Base-by-base conservation (phyloP, 352 stramenopile genomes). In the Hyphochytrium catenoides region DNA sequence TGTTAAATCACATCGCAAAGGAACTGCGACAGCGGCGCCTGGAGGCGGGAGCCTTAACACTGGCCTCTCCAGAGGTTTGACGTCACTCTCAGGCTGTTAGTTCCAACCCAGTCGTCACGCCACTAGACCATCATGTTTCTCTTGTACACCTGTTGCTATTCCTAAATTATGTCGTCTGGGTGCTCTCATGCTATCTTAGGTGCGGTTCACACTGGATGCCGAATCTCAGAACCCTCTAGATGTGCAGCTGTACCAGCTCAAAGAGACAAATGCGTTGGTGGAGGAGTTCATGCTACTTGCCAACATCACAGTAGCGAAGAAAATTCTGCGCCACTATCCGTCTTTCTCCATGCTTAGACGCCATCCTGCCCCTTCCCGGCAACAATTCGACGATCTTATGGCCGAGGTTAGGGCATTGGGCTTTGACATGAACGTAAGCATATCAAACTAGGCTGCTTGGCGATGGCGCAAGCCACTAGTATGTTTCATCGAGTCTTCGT, bases 281-380 rank as follows among this genome's bases (percentile, higher is more conserved):
- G 91, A 98, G 66, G 91, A 99, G 58, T 97, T 98, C 39, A 99
- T 99, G 91, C 58, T 99, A 20, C 52, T 98, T 5, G 91, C 88
- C 3, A 99, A 99, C 54, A 95, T 97, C 36, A 95, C 86, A 7
- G 91, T 98, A 0, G 76, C 85, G 6, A 96, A 95, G 57, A 83
- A 81, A 42, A 89, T 87, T 22, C 59, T 77, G 36, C 72, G 79
- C 15, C 67, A 89, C 38, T 95, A 92, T 42, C 87, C 85, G 1
- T 94, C 81, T 2, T 76, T 95, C 28, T 91, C 78, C 0, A 73
- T 96, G 41, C 55, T 97, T 15, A 76, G 88, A 46, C 76, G 85
- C 26, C 88, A 97, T 46, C 83, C 83, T 17, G 72, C 81, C 16
- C 88, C 88, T 15, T 94, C 86, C 23, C 73, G 83, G 43, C 67